phyloP scores from a whole-genome alignment of 352 stramenopile genomes.

The Pythium diclinum region DNA sequence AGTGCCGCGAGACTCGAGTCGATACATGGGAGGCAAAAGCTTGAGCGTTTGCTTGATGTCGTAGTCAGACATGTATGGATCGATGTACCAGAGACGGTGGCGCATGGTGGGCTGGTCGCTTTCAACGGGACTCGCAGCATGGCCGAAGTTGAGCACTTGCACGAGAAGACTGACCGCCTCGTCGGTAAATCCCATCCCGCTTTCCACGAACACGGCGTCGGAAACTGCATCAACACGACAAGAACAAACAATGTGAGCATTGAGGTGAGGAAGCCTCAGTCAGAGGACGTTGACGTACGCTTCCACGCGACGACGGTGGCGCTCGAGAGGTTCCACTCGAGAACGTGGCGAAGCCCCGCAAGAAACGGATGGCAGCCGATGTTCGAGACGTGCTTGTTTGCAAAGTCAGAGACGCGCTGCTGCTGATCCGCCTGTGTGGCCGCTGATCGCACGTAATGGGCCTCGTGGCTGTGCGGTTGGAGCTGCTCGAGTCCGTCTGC shows the following conservation, averaged over 20 bases:
- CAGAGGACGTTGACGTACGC: slow-evolving; percentile 33
- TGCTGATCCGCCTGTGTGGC: slow-evolving; percentile 40
- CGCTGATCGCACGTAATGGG: slow-evolving; percentile 36
- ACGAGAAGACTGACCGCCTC: slow-evolving; percentile 52
- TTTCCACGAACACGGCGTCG: slow-evolving; percentile 72
- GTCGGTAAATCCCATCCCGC: slow-evolving; percentile 49
- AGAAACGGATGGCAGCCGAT: slow-evolving; percentile 73
- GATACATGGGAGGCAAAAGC: slow-evolving; percentile 34
- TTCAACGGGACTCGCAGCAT: slow-evolving; percentile 25
- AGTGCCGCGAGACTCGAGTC: slow-evolving; percentile 48
- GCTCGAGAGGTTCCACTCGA: slow-evolving; percentile 66
- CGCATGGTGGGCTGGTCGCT: slow-evolving; percentile 25
- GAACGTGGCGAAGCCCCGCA: slow-evolving; percentile 44
- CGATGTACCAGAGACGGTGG: slow-evolving; percentile 55
- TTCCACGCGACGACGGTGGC: slow-evolving; percentile 65
- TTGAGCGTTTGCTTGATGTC: slow-evolving; percentile 56
- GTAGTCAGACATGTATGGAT: slow-evolving; percentile 73
- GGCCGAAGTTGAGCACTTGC: slow-evolving; percentile 57
- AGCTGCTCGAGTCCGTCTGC: slow-evolving; percentile 31
- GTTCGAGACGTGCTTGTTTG: slow-evolving; percentile 41
- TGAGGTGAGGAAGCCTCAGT: background rate
- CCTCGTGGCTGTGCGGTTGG: slow-evolving; percentile 37
- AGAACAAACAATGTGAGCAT: background rate
- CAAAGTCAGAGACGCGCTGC: slow-evolving; percentile 40
- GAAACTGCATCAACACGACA: slow-evolving; percentile 41